Conservation (phyloP, 495 filamentous ascomycete species). For the Penicillium paxilli region DNA sequence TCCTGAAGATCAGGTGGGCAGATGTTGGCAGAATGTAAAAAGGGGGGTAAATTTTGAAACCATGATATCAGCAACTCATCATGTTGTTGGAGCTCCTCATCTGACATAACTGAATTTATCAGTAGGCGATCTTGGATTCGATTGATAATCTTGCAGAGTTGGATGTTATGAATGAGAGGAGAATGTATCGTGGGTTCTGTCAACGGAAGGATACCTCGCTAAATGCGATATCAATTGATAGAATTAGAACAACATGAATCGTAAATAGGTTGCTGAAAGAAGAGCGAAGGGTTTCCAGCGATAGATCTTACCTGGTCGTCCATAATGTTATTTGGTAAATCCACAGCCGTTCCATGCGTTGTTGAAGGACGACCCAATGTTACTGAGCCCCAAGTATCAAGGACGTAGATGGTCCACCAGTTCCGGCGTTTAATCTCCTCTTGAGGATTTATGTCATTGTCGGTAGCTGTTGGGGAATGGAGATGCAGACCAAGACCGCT, state of each 20-base stretch:
- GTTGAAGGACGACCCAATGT: constrained; percentile 54
- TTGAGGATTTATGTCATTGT: constrained; percentile 39
- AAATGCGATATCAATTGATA: background rate
- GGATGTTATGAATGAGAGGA: constrained; percentile 53
- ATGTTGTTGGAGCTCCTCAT: constrained; percentile 55
- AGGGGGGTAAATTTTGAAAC: constrained; percentile 57
- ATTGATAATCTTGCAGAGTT: constrained; percentile 70
- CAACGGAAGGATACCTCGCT: constrained; percentile 19
- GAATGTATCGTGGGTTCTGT: constrained; percentile 17
- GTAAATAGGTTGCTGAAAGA: no score
- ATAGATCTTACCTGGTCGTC: constrained; percentile 9
- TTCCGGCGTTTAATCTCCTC: constrained; percentile 62
- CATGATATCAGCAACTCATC: constrained; percentile 61
- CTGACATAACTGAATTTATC: constrained; percentile 55
- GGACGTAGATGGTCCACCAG: constrained; percentile 70
- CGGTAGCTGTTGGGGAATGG: no score
- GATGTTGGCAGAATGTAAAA: constrained; percentile 56
- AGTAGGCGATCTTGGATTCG: constrained; percentile 67
- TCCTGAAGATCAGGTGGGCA: constrained; percentile 65
- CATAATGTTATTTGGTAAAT: constrained; percentile 5
- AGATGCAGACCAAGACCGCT: constrained; percentile 64
- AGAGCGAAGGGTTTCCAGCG: background rate
- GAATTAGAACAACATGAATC: no score
- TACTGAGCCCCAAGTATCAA: constrained; percentile 68
- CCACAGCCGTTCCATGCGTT: constrained; percentile 18